Evolutionary conservation across 2,329 filamentous ascomycete species (phyloP).

Genomic region (Fusarium illudens): DNA sequence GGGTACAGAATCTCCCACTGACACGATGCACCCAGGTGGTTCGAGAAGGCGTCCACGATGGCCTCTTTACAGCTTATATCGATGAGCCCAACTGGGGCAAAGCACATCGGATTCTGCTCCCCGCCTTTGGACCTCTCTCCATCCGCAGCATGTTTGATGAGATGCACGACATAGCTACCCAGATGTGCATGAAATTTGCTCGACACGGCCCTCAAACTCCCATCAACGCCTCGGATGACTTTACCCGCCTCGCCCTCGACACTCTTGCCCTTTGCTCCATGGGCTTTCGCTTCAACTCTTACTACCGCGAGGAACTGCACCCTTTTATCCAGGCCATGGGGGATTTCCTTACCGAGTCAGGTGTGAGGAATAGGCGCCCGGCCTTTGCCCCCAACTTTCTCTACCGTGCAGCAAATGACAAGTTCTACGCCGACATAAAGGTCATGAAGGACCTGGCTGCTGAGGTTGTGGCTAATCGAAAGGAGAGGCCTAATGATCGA

Average conservation of each 20-base stretch:
- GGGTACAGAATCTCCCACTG: neutral
- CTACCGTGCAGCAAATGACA: slow-evolving; percentile 57
- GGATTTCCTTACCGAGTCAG: slow-evolving; percentile 66
- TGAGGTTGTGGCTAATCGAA: slow-evolving; percentile 68
- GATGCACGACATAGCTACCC: slow-evolving; percentile 73
- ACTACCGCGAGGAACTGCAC: slow-evolving; percentile 73
- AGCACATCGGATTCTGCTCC: slow-evolving; percentile 71
- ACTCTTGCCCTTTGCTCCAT: slow-evolving; percentile 77
- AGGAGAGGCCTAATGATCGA: slow-evolving; percentile 61
- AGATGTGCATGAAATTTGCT: slow-evolving; percentile 74
- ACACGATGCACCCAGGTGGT: slow-evolving; percentile 53
- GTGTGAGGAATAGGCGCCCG: slow-evolving; percentile 58
- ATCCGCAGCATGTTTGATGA: slow-evolving; percentile 75
- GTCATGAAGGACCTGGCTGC: slow-evolving; percentile 63
- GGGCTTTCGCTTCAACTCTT: slow-evolving; percentile 78
- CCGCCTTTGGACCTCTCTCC: slow-evolving; percentile 73
- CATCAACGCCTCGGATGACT: slow-evolving; percentile 71
- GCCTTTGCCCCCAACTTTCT: slow-evolving; percentile 56
- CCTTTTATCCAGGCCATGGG: slow-evolving; percentile 76
- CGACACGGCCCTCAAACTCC: slow-evolving; percentile 65
- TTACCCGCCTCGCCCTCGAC: slow-evolving; percentile 77
- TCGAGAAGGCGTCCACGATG: slow-evolving; percentile 68
- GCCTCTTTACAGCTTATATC: slow-evolving; percentile 68
- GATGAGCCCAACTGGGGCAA: slow-evolving; percentile 71
- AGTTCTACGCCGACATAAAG: slow-evolving; percentile 64